Conservation (phyloP, 805 yeast species). For the Kodamaea neixiangensis region DNA sequence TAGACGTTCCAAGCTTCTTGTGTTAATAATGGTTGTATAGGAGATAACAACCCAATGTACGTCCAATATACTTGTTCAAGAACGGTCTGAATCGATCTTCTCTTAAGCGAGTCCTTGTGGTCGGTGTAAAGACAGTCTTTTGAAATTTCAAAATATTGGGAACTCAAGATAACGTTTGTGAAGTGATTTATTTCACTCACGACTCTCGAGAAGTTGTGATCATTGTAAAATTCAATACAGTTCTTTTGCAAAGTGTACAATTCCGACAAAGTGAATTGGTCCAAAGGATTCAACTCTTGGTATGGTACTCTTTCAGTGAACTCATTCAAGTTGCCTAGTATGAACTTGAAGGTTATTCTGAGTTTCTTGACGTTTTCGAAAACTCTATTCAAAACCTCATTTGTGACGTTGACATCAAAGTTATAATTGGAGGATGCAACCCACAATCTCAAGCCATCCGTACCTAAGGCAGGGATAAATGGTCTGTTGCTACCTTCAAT, state of each 20-base stretch:
- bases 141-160: constrained; percentile 81
- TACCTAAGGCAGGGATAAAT: constrained; percentile 64
- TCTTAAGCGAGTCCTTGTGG: constrained; percentile 40
- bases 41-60: constrained; percentile 70
- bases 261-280: constrained; percentile 61
- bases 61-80: constrained; percentile 57
- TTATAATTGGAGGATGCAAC: constrained; percentile 88
- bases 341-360: constrained; percentile 74
- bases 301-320: constrained; percentile 40
- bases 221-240: constrained; percentile 48
- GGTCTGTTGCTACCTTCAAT: constrained; percentile 58
- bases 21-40: constrained; percentile 78
- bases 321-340: constrained; percentile 73
- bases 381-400: constrained; percentile 70
- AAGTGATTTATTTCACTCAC: constrained; percentile 69
- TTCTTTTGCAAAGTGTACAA: constrained; percentile 48
- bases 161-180: constrained; percentile 73
- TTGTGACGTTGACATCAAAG: constrained; percentile 74
- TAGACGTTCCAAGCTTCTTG: constrained; percentile 85
- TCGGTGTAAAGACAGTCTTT: constrained; percentile 88
- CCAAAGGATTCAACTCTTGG: constrained; percentile 45
- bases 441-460: constrained; percentile 90
- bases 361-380: constrained; percentile 80
- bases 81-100: constrained; percentile 68
- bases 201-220: constrained; percentile 68